A percentile compares a stretch with the other conserved stretches of the same genome.
These are phyloP conservation scores for Daldinia loculata DNA, from an alignment of 495 filamentous ascomycete species.

Conservation along the genomic window DNA sequence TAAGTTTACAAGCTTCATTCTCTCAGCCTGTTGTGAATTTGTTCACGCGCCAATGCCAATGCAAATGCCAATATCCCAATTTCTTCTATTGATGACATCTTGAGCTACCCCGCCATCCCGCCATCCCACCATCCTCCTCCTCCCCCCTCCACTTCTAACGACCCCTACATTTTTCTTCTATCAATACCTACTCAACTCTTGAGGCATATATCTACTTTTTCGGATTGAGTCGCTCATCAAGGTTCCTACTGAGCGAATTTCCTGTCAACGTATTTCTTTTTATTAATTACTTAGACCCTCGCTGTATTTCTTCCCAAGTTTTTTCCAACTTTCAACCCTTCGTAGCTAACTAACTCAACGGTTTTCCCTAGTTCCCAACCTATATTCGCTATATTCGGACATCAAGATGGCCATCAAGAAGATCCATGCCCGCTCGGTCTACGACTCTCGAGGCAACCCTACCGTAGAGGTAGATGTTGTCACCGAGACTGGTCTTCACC, in stretches of 20 bases:
- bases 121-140: too few relatives aligned
- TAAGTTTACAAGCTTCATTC: constrained; percentile 35
- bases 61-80: constrained; percentile 1
- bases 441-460: constrained; percentile 99
- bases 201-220: constrained; percentile 44
- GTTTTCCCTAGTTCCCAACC: constrained; percentile 21
- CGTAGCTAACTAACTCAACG: constrained; percentile 33
- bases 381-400: constrained; percentile 22
- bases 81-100: constrained; percentile 29
- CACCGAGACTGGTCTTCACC: constrained; percentile 95
- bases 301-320: constrained; percentile 5
- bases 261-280: constrained; percentile 3
- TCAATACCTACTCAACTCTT: constrained; percentile 22
- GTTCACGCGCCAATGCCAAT: background rate
- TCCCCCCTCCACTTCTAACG: constrained; percentile 22
- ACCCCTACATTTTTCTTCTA: constrained; percentile 32
- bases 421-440: constrained; percentile 98
- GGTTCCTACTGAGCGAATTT: constrained; percentile 38
- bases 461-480: constrained; percentile 94
- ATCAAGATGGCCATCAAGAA: constrained; percentile 92
- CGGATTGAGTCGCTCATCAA: constrained; percentile 17
- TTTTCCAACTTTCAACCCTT: constrained; percentile 9
- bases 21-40: constrained; percentile 3
- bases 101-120: constrained; percentile 47
- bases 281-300: constrained; percentile 13